A percentile compares a stretch with the other conserved stretches of the same genome.
Conservation (phyloP, 169 alveolate species). For the Cryptosporidium sp. region DNA sequence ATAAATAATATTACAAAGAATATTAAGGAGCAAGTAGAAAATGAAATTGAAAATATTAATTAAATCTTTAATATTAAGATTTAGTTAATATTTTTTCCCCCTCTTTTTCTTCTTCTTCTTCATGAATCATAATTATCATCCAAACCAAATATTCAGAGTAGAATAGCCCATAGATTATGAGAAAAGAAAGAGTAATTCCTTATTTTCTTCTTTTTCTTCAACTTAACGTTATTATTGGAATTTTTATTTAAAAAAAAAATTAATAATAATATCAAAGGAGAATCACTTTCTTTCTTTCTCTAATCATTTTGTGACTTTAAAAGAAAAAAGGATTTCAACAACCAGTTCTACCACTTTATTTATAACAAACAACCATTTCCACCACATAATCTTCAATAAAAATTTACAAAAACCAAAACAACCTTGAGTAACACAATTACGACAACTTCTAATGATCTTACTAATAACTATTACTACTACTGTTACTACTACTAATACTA, state of each 20-base stretch:
- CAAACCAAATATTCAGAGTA: constrained; percentile 11
- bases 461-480: neutral
- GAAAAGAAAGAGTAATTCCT: constrained; percentile 44
- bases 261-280: neutral
- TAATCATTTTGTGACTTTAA: neutral
- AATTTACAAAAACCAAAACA: neutral
- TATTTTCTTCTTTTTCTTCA: neutral
- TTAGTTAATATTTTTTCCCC: neutral
- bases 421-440: neutral
- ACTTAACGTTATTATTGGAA: neutral
- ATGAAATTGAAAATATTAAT: constrained; percentile 18
- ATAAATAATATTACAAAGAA: constrained; percentile 22
- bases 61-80: constrained; percentile 15
- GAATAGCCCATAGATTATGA: constrained; percentile 18
- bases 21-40: constrained; percentile 5
- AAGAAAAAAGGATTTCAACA: no score
- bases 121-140: no score
- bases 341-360: no score
- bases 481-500: neutral
- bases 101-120: neutral
- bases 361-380: neutral
- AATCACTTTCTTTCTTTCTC: neutral
- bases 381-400: neutral
- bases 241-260: no score
- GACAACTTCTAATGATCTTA: neutral